These are phyloP conservation scores for Magnolia kwangsiensis DNA, from an alignment of 164 flowering plant genomes.

Conservation along the genomic window DNA sequence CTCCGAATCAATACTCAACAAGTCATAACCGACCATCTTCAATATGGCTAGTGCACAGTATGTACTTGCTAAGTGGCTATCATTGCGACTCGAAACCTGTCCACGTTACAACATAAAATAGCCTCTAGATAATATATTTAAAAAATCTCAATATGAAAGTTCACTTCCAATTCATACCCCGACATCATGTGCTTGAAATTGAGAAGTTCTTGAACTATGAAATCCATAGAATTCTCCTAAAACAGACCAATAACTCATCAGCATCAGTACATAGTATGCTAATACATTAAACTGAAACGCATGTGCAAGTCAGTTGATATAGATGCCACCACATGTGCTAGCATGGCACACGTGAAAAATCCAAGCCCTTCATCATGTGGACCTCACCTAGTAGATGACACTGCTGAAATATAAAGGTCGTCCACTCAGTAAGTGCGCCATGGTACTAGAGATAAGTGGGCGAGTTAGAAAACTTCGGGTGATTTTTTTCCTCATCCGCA, in stretches of 20 bases:
- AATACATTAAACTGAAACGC: too few relatives aligned
- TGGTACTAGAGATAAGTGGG: too few relatives aligned
- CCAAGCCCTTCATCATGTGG: not conserved
- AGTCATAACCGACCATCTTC: constrained; percentile 64
- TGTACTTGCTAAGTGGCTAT: constrained; percentile 87
- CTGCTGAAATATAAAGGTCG: too few relatives aligned
- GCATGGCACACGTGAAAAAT: not conserved
- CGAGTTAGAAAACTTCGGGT: too few relatives aligned
- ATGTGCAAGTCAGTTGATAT: too few relatives aligned
- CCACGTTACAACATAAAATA: constrained; percentile 4
- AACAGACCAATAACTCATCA: constrained; percentile 2
- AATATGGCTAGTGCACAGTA: constrained; percentile 84
- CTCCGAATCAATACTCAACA: constrained; percentile 43
- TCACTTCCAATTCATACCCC: constrained; percentile 40
- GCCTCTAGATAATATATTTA: not conserved
- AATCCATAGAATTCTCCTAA: constrained; percentile 85
- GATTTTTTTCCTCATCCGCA: too few relatives aligned
- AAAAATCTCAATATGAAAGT: not conserved
- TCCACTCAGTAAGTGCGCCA: too few relatives aligned
- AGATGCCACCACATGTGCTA: not conserved
- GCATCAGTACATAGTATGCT: not conserved
- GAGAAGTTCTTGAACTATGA: constrained; percentile 73
- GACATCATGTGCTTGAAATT: constrained; percentile 41
- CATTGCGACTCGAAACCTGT: constrained; percentile 50
- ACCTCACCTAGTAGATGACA: not conserved